phyloP scores from a whole-genome alignment of 1,284 basidiomycete genomes.

The Ganoderma boninense region DNA sequence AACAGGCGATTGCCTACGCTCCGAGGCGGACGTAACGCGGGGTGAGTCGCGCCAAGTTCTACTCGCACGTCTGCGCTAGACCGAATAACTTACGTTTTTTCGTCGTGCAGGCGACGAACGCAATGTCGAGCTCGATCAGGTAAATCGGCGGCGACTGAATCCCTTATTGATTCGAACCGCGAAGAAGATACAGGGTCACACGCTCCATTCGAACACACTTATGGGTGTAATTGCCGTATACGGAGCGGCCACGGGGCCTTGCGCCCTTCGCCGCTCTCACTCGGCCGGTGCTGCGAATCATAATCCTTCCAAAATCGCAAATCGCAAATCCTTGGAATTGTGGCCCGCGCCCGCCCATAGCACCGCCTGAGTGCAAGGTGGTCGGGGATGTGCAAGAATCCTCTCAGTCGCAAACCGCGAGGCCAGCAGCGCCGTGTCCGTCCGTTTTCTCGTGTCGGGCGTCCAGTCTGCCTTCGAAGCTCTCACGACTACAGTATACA shows the following conservation, averaged over 20 bases:
- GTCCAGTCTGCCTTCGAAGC: background rate
- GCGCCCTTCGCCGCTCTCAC: constrained; percentile 23
- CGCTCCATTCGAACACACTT: background rate
- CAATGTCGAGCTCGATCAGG: background rate
- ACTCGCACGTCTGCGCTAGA: background rate
- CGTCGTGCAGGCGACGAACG: background rate
- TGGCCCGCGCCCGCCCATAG: constrained; percentile 1
- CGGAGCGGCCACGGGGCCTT: background rate
- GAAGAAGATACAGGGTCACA: background rate
- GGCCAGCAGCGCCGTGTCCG: background rate
- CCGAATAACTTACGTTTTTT: background rate
- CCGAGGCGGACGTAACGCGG: background rate
- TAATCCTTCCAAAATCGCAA: constrained; percentile 15
- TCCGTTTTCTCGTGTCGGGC: background rate
- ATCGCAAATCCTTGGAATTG: constrained; percentile 23
- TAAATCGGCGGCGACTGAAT: background rate
- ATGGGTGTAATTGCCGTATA: background rate
- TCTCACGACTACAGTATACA: background rate
- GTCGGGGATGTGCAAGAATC: background rate
- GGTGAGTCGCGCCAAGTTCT: background rate
- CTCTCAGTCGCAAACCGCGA: background rate
- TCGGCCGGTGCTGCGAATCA: constrained; percentile 26
- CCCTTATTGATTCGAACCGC: background rate
- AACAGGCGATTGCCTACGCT: background rate
- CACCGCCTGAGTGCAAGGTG: background rate